Base-by-base conservation (phyloP, 78 protist genomes). In the Parvularia atlantis region DNA sequence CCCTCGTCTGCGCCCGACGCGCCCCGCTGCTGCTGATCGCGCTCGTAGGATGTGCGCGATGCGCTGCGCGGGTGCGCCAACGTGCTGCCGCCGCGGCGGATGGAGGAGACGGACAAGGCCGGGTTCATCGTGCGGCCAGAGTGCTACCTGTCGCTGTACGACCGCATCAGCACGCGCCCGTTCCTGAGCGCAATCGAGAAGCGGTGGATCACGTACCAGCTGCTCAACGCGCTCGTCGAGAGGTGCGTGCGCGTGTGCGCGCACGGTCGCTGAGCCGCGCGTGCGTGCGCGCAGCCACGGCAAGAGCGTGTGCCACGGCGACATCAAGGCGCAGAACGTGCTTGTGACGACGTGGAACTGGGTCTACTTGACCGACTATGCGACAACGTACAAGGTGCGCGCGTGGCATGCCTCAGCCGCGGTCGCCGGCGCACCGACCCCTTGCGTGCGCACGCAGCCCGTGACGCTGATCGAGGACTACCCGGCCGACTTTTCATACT, bases 401-500 rank as follows among this genome's bases (percentile, higher is more conserved):
- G 10, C 57, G 26, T 14, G 57, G 31, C 57, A 24, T 56, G 31
- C 14, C 37, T 31, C 4, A 26, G 39, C 40, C 3, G 31, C 37
- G 62, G 2, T 3, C 14, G 62, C 39, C 37, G 19, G 14, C 37
- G 3, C 62, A 56, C 62, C 19, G 37, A 13, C 4, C 39, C 31
- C 39, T 53, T 22, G 22, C 50, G 57, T 48, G 14, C 22, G 22
- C 22, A n/a, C 36, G 28, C 24, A 4, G 22, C 48, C 13, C 40
- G 17, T 9, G 3, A 7, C 2, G 7, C 65, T 16, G 7, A 3
- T 54, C 3, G 48, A 74, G 66, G 83, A 93, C 84, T 81, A 91
- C 64, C 94, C 97, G 0, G 82, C 89, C 2, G 90, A 88, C 63
- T 91, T 86, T 58, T 76, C 89, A 5, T 93, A 58, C 78, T 93